Evolutionary conservation across 139 green algal species (phyloP), one percentile per base, ranked within the genome.

Genomic region (Ostreobium quekettii): DNA sequence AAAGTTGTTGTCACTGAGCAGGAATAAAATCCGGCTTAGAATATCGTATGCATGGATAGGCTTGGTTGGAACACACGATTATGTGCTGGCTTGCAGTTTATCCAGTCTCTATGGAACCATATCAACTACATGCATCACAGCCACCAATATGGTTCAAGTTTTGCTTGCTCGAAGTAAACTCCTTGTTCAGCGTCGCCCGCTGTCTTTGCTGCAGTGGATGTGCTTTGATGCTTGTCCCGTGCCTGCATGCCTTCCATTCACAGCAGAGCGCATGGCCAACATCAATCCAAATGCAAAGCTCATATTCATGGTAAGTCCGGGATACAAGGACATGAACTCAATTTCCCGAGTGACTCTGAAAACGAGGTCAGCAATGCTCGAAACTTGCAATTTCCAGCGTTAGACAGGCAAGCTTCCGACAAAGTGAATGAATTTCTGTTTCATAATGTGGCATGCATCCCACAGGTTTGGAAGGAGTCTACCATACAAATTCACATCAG

Each of bases 211-310:
- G 48, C 78, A 82, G 66, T 90, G 78, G 77, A 73, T 83, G 35
- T 88, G 78, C 74, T 90, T 93, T 72, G 87, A 93, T 49, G 87
- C 87, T 7, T 91, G 84, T 63, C 87, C 87, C 1, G 77, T 89
- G 19, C 75, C 74, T 47, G 84, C 81, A 2, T 92, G 86, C 73
- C 64, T 89, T 63, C 82, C 86, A 4, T 82, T 86, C 60, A 71
- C 77, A 26, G 83, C 87, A 4, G 70, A 74, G n/a, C 76, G 86
- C 32, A 87, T 88, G 29, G 66, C 64, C 2, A 36, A 42, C 1
- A 36, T 93, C 29, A 93, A 74, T 15, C 87, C 87, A 0, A 46
- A 83, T 7, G 87, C 86, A 36, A 93, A 91, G 71, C 66, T 93
- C 11, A 76, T 93, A 36, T 79, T 93, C 39, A 88, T 93, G 82